phyloP scores from a whole-genome alignment of 2,329 filamentous ascomycete species.

The Neocatenulostroma microsporum region DNA sequence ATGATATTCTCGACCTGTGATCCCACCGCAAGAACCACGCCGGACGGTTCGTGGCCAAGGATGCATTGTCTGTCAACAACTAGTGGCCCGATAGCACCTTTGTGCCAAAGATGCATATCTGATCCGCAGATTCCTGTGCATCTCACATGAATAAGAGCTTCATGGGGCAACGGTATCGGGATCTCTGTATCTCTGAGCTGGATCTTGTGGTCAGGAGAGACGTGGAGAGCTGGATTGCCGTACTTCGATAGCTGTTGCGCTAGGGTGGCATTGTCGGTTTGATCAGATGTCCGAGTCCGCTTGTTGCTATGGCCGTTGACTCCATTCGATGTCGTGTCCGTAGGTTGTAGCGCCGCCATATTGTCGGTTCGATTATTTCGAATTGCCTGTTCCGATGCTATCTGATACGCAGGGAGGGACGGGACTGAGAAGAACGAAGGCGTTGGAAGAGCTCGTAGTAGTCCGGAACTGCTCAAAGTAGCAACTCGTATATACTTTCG shows the following conservation, averaged over 20 bases:
- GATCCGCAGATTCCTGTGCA: slow-evolving; percentile 37
- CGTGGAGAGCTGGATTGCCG: slow-evolving; percentile 9
- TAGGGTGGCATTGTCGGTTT: too few species aligned
- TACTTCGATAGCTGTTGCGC: slow-evolving; percentile 4
- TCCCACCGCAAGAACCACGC: slow-evolving; percentile 54
- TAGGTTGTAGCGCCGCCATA: too few species aligned
- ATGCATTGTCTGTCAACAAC: slow-evolving; percentile 57
- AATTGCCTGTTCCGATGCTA: too few species aligned
- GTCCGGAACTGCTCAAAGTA: too few species aligned
- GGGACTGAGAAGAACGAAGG: too few species aligned
- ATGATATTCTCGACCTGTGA: slow-evolving; percentile 49
- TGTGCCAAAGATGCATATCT: slow-evolving; percentile 51
- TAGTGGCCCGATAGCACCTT: slow-evolving; percentile 54
- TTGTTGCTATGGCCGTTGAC: too few species aligned
- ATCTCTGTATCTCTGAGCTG: slow-evolving; percentile 3
- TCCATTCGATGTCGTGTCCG: too few species aligned
- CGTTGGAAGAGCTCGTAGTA: too few species aligned
- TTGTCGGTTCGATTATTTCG: too few species aligned
- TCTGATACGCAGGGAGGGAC: too few species aligned
- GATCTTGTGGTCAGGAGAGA: slow-evolving; percentile 8
- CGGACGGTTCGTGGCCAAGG: slow-evolving; percentile 63
- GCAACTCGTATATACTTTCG: too few species aligned
- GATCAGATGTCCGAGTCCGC: too few species aligned
- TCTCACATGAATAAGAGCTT: slow-evolving; percentile 13
- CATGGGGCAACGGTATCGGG: slow-evolving; percentile 3